A percentile compares a stretch with the other conserved stretches of the same genome.
Evolutionary conservation across 257 asterid species (phyloP).

Genomic region (Solanum pimpinellifolium): DNA sequence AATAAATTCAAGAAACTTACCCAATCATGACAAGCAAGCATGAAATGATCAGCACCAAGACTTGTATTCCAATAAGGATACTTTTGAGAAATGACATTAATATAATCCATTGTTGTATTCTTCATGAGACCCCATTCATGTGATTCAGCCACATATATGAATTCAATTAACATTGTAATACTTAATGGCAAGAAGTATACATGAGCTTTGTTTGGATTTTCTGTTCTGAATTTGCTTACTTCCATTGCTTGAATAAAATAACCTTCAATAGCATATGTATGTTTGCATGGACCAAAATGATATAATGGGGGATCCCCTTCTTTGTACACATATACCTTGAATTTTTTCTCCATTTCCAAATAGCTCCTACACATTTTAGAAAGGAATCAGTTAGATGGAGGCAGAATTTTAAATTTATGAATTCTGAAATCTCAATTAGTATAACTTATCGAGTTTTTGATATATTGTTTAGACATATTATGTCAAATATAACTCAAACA

Average conservation of each 20-base stretch:
- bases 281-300: slow-evolving; percentile 60
- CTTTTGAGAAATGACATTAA: slow-evolving; percentile 16
- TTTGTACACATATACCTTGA: slow-evolving; percentile 47
- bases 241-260: slow-evolving; percentile 47
- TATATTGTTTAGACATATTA: background rate
- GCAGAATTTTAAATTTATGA: no score
- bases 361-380: slow-evolving; percentile 35
- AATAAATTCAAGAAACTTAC: slow-evolving; percentile 10
- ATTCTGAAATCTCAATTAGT: no score
- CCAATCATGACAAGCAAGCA: slow-evolving; percentile 89
- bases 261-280: slow-evolving; percentile 54
- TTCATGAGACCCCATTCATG: slow-evolving; percentile 45
- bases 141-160: slow-evolving; percentile 21
- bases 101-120: slow-evolving; percentile 13
- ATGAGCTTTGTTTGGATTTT: slow-evolving; percentile 37
- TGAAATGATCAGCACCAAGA: slow-evolving; percentile 72
- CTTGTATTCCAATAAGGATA: slow-evolving; percentile 76
- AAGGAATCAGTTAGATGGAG: background rate
- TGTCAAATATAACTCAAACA: background rate
- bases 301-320: slow-evolving; percentile 76
- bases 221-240: slow-evolving; percentile 35
- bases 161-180: slow-evolving; percentile 39
- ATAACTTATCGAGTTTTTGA: background rate
- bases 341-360: slow-evolving; percentile 48
- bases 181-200: slow-evolving; percentile 65